These are phyloP conservation scores for Nakazawaea wyomingensis DNA, from an alignment of 805 yeast species.

Conservation along the genomic window DNA sequence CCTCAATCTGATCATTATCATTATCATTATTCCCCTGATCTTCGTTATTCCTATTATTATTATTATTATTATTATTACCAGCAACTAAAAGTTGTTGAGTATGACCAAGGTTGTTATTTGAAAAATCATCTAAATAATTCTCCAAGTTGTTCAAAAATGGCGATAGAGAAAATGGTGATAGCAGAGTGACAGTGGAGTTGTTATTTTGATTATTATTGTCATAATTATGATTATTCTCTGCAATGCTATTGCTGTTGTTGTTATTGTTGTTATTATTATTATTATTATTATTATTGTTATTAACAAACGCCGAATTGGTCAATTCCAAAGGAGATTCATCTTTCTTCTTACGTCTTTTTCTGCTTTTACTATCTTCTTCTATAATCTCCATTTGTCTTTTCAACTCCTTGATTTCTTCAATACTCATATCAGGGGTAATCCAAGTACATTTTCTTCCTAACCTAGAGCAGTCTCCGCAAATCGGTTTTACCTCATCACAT, in stretches of 20 bases:
- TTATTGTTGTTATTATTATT: not conserved
- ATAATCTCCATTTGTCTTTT: constrained; percentile 31
- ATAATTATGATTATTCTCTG: not conserved
- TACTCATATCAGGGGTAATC: constrained; percentile 39
- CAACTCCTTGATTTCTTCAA: constrained; percentile 30
- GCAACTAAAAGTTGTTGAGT: not conserved
- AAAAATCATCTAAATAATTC: not conserved
- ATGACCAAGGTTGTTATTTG: not conserved
- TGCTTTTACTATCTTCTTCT: constrained; percentile 36
- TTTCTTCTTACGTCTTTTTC: constrained; percentile 29
- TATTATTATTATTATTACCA: not conserved
- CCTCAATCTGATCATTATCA: not conserved
- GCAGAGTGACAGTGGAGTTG: not conserved
- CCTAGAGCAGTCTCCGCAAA: constrained; percentile 45
- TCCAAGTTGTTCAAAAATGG: constrained; percentile 18
- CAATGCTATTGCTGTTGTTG: not conserved
- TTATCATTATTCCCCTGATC: not conserved
- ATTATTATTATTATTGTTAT: not conserved
- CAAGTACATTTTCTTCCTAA: constrained; percentile 43
- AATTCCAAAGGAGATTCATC: not conserved
- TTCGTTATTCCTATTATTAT: not conserved
- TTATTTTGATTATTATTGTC: not conserved
- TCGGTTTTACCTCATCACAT: constrained; percentile 46
- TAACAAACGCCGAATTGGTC: not conserved
- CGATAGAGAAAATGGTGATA: constrained; percentile 18